Evolutionary conservation across 2,329 filamentous ascomycete species (phyloP).

Genomic region (Pyrenochaeta sp.): DNA sequence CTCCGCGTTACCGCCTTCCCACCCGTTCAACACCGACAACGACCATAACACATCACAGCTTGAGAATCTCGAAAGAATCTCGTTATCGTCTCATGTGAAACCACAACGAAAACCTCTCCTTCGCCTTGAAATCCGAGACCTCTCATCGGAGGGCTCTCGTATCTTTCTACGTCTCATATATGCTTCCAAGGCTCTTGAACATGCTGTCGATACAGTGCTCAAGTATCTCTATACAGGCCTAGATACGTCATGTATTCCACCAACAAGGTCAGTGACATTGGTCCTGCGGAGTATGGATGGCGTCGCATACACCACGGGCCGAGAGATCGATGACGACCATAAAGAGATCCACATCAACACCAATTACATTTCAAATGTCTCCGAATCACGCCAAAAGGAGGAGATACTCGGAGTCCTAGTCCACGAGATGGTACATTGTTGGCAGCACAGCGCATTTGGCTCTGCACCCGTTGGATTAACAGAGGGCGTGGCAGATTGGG

Average conservation of each 20-base stretch:
- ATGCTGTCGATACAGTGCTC: slow-evolving; percentile 74
- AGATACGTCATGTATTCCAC: slow-evolving; percentile 53
- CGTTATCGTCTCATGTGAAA: slow-evolving; percentile 21
- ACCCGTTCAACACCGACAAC: slow-evolving; percentile 12
- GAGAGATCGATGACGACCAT: slow-evolving; percentile 81
- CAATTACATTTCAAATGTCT: slow-evolving; percentile 68
- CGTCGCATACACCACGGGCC: slow-evolving; percentile 88
- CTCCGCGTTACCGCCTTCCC: slow-evolving; percentile 37
- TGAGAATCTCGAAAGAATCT: neutral
- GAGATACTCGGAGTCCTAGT: slow-evolving; percentile 86
- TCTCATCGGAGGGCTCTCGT: slow-evolving; percentile 65
- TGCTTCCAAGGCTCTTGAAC: slow-evolving; percentile 67
- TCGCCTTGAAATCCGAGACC: slow-evolving; percentile 59
- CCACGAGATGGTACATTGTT: slow-evolving; percentile 96
- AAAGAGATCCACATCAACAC: slow-evolving; percentile 93
- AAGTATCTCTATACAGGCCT: slow-evolving; percentile 70
- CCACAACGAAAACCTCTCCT: slow-evolving; percentile 54
- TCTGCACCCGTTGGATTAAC: slow-evolving; percentile 74
- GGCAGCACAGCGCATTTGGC: slow-evolving; percentile 75
- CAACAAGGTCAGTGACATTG: slow-evolving; percentile 86
- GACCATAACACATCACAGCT: slow-evolving; percentile 2
- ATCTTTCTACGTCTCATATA: slow-evolving; percentile 75
- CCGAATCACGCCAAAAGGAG: slow-evolving; percentile 48
- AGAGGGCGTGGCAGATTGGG: slow-evolving; percentile 94
- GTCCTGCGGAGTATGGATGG: slow-evolving; percentile 81